These are phyloP conservation scores for Lachnellula occidentalis DNA, from an alignment of 2,329 filamentous ascomycete genomes.

Conservation along the genomic window DNA sequence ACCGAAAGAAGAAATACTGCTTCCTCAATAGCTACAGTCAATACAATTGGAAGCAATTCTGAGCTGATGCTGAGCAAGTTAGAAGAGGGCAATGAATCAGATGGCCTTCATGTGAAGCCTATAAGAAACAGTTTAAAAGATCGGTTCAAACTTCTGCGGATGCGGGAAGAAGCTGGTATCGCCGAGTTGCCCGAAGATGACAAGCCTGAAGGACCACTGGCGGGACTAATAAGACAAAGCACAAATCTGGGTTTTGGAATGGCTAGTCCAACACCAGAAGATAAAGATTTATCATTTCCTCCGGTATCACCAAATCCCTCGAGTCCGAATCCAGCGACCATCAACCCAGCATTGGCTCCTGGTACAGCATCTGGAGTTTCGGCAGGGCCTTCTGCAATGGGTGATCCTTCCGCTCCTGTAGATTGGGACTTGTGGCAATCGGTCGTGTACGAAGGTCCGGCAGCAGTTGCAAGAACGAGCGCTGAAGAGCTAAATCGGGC, in stretches of 20 bases:
- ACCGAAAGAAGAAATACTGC: conserved; percentile 64
- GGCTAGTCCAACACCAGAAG: conserved; percentile 36
- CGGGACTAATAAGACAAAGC: conserved; percentile 37
- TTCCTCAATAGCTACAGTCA: conserved; percentile 58
- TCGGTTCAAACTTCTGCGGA: conserved; percentile 70
- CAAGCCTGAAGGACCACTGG: conserved; percentile 35
- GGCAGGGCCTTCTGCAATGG: conserved; percentile 64
- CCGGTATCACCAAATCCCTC: conserved; percentile 28
- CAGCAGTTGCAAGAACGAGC: conserved; percentile 81
- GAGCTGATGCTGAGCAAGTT: conserved; percentile 72
- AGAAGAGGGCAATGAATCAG: conserved; percentile 70
- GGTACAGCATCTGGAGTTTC: conserved; percentile 81
- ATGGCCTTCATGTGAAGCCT: conserved; percentile 43
- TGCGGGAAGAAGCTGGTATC: conserved; percentile 66
- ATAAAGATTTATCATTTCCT: conserved; percentile 33
- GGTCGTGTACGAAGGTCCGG: conserved; percentile 89
- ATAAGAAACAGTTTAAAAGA: conserved; percentile 65
- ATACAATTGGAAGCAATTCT: conserved; percentile 70
- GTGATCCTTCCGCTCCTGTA: conserved; percentile 64
- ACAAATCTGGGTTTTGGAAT: conserved; percentile 39
- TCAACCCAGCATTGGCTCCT: conserved; percentile 69
- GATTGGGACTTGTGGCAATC: conserved; percentile 99
- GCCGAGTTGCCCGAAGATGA: conserved; percentile 46
- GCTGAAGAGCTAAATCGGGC: conserved; percentile 84
- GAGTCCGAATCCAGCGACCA: conserved; percentile 51